Evolutionary conservation across 2,329 filamentous ascomycete species (phyloP).

Genomic region (Trichoderma sp.): DNA sequence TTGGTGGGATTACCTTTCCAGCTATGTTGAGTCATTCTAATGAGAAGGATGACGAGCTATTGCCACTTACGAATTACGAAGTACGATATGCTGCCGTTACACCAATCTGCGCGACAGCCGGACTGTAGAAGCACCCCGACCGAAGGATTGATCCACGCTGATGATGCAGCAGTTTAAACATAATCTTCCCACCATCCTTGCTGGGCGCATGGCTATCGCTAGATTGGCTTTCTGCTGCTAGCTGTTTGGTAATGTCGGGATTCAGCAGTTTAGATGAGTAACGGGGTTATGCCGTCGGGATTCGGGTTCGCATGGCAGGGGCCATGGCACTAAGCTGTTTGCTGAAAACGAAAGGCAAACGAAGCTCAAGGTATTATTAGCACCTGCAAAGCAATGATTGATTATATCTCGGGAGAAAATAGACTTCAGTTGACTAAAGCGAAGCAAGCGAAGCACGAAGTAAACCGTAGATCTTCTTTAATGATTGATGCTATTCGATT

Average conservation of each 20-base stretch:
- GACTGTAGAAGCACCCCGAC: constrained; percentile 1
- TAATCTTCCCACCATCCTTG: not conserved
- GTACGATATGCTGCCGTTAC: not conserved
- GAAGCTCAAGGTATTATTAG: not conserved
- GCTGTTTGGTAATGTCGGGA: not conserved
- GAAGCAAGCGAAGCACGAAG: not conserved
- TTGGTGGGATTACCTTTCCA: not conserved
- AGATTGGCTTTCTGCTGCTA: not conserved
- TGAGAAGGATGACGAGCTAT: not conserved
- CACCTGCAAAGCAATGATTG: not conserved
- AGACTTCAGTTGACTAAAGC: not conserved
- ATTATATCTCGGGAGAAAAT: not conserved
- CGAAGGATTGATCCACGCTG: not conserved
- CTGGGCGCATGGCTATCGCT: not conserved
- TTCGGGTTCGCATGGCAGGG: constrained; percentile 1
- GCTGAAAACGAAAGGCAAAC: not conserved
- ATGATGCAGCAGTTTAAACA: not conserved
- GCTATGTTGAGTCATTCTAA: not conserved
- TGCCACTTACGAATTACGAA: not conserved
- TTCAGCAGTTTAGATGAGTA: not conserved
- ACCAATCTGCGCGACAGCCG: not conserved
- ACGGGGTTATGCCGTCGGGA: not conserved
- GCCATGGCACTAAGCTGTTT: not conserved
- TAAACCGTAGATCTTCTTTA: not conserved
- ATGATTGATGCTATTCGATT: not conserved